These are phyloP conservation scores for Penicillium herquei DNA, from an alignment of 495 filamentous ascomycete genomes.

Conservation along the genomic window DNA sequence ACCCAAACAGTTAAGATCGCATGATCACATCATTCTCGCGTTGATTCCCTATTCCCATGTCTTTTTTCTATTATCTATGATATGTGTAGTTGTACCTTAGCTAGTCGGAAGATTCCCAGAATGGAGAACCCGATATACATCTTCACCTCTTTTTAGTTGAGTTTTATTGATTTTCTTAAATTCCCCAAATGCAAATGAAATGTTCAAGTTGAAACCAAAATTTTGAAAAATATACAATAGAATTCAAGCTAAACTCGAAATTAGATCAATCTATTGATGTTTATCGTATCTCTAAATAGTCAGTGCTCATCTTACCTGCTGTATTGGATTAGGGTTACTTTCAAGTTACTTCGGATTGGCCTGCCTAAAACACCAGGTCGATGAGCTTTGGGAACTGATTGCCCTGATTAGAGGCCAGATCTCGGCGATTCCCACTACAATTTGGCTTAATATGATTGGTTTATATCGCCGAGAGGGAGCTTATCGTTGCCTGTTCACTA, in stretches of 20 bases:
- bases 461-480: constrained; percentile 15
- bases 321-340: not conserved
- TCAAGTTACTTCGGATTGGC: constrained; percentile 13
- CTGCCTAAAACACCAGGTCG: constrained; percentile 4
- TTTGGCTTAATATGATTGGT: constrained; percentile 11
- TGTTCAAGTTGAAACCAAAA: not conserved
- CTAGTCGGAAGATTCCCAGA: constrained; percentile 17
- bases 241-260: too few species aligned
- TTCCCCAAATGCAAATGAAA: constrained; percentile 2
- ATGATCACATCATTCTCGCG: constrained; percentile 5
- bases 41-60: constrained; percentile 18
- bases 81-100: constrained; percentile 20
- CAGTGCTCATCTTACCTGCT: not conserved
- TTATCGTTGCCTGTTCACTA: constrained; percentile 17
- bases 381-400: not conserved
- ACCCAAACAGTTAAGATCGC: constrained; percentile 11
- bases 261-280: not conserved
- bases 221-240: not conserved
- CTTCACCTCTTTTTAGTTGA: not conserved
- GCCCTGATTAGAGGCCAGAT: constrained; percentile 4
- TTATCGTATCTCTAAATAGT: not conserved
- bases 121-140: constrained; percentile 12
- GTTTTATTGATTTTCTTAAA: not conserved
- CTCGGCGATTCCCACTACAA: constrained; percentile 12
- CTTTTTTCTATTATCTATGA: constrained; percentile 10